Evolutionary conservation across 306 rosid genomes (phyloP), one percentile per base, ranked within the genome.

Genomic region (Cucurbita argyrosperma): DNA sequence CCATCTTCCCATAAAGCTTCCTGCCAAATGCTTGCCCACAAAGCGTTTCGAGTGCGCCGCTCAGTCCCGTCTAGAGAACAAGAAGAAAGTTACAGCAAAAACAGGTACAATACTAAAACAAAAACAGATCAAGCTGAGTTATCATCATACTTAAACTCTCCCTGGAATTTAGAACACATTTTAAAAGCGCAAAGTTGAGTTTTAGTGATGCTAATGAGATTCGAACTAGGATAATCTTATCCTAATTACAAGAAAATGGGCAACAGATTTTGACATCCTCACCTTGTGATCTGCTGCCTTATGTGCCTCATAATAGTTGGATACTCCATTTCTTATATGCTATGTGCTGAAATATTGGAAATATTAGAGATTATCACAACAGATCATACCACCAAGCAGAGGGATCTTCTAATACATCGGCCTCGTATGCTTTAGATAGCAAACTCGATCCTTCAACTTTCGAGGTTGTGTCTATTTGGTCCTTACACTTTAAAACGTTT

Each of bases 11-110:
- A 72, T 85, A 88, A 37, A 77, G 77, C 70, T 82, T 63, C 72
- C 92, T 84, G 0, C 92, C 98, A 80, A 83, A 90, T 57, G 86
- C 91, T 79, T 88, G 96, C 42, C 96, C 98, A 10, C 98, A 92
- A 0, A 90, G 86, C 47, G 96, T 92, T 83, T 92, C 96, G 18
- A 92, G 84, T 43, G 96, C 87, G 63, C 98, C 96, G 79, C 96
- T 92, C 74, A 85, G 83, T 16, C 92, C 98, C 56, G 86, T 77
- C 96, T 92, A 39, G 40, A 39, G 69, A 63, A 63, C 26, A 63
- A 63, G 60, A 5, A 67, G 79, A 38, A 30, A 12, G 21, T 50
- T 15, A 35, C 30, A 10, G 16, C 12, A 16, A 16, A 52, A 52
- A 52, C 11, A 21, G 50, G 30, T 39, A 16, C 47, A 65, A 23